Conservation (phyloP, 768 basidiomycete species). For the Boletus sp. region DNA sequence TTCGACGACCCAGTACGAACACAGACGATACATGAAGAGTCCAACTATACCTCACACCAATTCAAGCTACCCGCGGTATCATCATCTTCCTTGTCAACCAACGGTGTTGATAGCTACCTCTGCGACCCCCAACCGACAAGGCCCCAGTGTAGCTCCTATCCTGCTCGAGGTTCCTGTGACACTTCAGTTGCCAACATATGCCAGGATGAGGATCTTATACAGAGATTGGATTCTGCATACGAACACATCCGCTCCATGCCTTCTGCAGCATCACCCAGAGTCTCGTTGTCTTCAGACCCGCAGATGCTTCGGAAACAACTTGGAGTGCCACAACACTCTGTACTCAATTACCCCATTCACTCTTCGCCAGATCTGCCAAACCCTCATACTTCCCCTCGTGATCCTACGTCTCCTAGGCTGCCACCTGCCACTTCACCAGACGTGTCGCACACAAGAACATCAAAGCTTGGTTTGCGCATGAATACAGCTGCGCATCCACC, state of each 20-base stretch:
- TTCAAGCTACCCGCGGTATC: background rate
- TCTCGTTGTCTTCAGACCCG: conserved; percentile 25
- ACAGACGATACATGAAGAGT: background rate
- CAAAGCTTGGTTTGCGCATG: background rate
- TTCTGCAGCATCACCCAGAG: conserved; percentile 7
- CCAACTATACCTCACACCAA: background rate
- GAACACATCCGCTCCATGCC: conserved; percentile 24
- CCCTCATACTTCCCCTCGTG: conserved; percentile 13
- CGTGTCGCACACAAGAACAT: background rate
- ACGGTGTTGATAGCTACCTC: background rate
- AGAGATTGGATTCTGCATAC: conserved; percentile 24
- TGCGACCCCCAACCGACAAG: background rate
- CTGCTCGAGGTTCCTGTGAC: background rate
- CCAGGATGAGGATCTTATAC: conserved; percentile 19
- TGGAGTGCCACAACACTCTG: conserved; percentile 32
- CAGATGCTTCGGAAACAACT: conserved; percentile 28
- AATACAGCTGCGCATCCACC: conserved; percentile 3
- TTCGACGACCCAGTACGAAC: conserved; percentile 17
- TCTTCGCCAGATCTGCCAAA: conserved; percentile 25
- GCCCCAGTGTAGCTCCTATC: background rate
- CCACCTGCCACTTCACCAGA: background rate
- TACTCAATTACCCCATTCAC: conserved; percentile 19
- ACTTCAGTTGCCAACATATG: background rate
- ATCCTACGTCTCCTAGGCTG: background rate
- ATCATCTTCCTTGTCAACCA: background rate